phyloP scores from a whole-genome alignment of 2,329 filamentous ascomycete species.

The Aureobasidium sp. region DNA sequence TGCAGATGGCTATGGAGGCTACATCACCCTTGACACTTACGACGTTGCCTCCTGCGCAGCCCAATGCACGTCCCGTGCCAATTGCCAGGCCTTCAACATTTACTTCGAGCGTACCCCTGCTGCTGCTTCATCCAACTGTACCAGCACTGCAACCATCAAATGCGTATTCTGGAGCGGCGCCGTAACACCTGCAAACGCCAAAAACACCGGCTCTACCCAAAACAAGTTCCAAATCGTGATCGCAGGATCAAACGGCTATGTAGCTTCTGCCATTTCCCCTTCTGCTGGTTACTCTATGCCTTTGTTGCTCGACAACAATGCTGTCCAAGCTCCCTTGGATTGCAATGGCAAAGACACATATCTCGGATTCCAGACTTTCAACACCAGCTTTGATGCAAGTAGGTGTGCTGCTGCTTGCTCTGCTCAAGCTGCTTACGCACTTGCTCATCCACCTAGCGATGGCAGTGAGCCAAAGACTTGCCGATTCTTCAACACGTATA shows the following conservation, averaged over 20 bases:
- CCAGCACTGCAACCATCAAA: constrained; percentile 22
- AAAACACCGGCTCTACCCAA: constrained; percentile 30
- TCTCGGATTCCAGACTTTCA: constrained; percentile 25
- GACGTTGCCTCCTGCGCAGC: constrained; percentile 6
- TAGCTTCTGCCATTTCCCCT: neutral
- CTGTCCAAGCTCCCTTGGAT: constrained; percentile 25
- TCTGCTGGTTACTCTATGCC: constrained; percentile 17
- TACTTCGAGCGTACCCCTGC: constrained; percentile 31
- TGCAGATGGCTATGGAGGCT: neutral
- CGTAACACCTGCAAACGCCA: constrained; percentile 25
- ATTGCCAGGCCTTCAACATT: constrained; percentile 18
- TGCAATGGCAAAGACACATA: constrained; percentile 24
- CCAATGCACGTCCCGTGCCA: constrained; percentile 8
- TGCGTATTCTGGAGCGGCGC: constrained; percentile 31
- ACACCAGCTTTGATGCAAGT: neutral
- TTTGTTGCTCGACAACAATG: constrained; percentile 18
- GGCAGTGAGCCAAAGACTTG: constrained; percentile 13
- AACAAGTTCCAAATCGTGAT: constrained; percentile 19
- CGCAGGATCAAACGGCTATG: constrained; percentile 17
- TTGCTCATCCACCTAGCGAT: neutral
- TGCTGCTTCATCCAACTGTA: neutral
- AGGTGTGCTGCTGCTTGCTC: constrained; percentile 22
- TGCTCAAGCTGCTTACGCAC: neutral
- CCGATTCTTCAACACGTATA: constrained; percentile 33
- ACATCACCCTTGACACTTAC: neutral